Percentiles rank a stretch among this genome's conserved stretches.
Conservation (phyloP, 768 basidiomycete genomes). For the Leccinum truebloodii region DNA sequence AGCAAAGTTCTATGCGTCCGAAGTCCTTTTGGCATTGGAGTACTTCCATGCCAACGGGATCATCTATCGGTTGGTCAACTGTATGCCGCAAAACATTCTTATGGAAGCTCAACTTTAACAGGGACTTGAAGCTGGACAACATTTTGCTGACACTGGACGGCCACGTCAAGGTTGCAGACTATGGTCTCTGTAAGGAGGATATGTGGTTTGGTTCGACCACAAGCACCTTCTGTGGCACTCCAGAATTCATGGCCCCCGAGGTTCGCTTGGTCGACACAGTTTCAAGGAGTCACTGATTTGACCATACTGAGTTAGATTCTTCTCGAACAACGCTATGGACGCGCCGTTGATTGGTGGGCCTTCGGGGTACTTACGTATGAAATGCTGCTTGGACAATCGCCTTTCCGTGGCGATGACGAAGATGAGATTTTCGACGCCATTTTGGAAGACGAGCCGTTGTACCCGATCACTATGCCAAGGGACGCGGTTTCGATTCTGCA, state of each 20-base stretch:
- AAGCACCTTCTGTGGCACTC: slow-evolving; percentile 98
- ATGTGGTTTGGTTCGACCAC: slow-evolving; percentile 98
- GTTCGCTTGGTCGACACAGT: slow-evolving; percentile 43
- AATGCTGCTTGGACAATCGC: slow-evolving; percentile 98
- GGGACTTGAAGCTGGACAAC: slow-evolving; percentile 97
- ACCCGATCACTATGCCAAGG: slow-evolving; percentile 98
- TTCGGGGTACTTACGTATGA: slow-evolving; percentile 99
- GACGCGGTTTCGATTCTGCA: slow-evolving; percentile 96
- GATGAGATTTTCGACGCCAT: slow-evolving; percentile 99
- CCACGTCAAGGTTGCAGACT: slow-evolving; percentile 98
- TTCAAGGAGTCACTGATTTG: neutral
- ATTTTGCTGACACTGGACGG: slow-evolving; percentile 96
- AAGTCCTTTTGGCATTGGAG: slow-evolving; percentile 92
- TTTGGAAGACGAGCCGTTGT: slow-evolving; percentile 95
- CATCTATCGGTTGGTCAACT: slow-evolving; percentile 81
- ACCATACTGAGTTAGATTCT: slow-evolving; percentile 66
- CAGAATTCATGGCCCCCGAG: slow-evolving; percentile 99
- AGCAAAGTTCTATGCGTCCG: slow-evolving; percentile 98
- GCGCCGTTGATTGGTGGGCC: slow-evolving; percentile 99
- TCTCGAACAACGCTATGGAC: slow-evolving; percentile 97
- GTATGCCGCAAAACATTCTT: neutral
- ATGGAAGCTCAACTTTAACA: slow-evolving; percentile 31
- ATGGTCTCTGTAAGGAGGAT: slow-evolving; percentile 98
- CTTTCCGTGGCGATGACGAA: slow-evolving; percentile 98
- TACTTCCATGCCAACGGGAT: slow-evolving; percentile 99